Conservation (phyloP, 2,329 filamentous ascomycete genomes). For the Daldinia sp. region DNA sequence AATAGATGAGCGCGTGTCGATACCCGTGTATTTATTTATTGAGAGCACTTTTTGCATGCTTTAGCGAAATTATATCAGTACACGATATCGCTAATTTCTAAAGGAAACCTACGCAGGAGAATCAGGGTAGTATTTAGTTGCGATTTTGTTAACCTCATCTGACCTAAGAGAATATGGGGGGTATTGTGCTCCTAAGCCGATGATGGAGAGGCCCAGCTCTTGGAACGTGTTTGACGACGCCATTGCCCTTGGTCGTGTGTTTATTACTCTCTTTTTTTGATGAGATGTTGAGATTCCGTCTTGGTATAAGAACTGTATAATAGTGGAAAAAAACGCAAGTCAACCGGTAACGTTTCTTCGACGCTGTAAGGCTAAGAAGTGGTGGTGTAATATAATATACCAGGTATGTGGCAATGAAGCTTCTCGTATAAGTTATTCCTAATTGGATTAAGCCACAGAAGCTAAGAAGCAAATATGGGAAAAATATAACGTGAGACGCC, state of each 20-base stretch:
- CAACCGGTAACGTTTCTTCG: slow-evolving; percentile 3
- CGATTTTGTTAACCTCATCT: slow-evolving; percentile 64
- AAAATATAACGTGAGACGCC: slow-evolving; percentile 17
- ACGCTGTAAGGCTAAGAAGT: slow-evolving; percentile 7
- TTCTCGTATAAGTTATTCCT: slow-evolving; percentile 14
- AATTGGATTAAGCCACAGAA: background rate
- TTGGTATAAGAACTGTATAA: background rate
- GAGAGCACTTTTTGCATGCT: slow-evolving; percentile 73
- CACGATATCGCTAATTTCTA: background rate
- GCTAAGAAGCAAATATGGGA: slow-evolving; percentile 3
- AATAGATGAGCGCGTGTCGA: slow-evolving; percentile 72
- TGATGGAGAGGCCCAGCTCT: slow-evolving; percentile 70
- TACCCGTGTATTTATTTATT: slow-evolving; percentile 74
- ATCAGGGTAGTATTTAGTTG: slow-evolving; percentile 69
- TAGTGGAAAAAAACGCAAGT: slow-evolving; percentile 7
- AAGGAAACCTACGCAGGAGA: slow-evolving; percentile 66
- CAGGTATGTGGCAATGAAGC: background rate
- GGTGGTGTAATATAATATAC: slow-evolving; percentile 7
- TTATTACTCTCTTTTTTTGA: background rate
- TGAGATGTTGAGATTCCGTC: background rate
- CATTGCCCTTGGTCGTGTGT: slow-evolving; percentile 51
- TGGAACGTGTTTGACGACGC: slow-evolving; percentile 57
- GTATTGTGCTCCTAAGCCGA: slow-evolving; percentile 70
- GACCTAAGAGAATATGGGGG: slow-evolving; percentile 67
- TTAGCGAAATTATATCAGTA: slow-evolving; percentile 22